Evolutionary conservation across 192 early-diverging fungal species (phyloP), one percentile per base, ranked within the genome.

Genomic region (Physocladia obscura): DNA sequence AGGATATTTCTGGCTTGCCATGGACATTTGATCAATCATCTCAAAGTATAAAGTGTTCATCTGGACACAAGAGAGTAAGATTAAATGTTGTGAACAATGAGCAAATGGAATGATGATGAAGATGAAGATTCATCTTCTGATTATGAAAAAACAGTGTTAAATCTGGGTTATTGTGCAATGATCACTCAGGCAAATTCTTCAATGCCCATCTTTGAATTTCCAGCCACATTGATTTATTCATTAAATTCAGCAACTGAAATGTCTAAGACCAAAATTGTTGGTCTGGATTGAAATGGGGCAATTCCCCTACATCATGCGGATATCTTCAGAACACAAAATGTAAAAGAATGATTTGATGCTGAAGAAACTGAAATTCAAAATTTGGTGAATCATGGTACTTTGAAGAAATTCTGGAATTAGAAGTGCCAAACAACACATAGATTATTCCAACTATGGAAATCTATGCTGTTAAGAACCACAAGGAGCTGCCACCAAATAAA

Each of bases 391-490:
- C 57, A 58, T 2, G 13, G 22, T 19, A 58, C 57, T 2, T 58
- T 36, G 31, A 19, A 19, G 57, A 58, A 34, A 8, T 31, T 0
- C 21, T 15, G 0, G 34, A 6, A 1, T 22, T 35, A 6, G 57
- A 58, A 1, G 21, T 58, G 0, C 57, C 57, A 0, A 3, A 58
- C 15, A 35, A 3, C 30, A 58, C 57, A 11, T 29, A 58, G 3
- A 32, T 58, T 34, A 58, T 58, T 11, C 57, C 57, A 4, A 58
- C 57, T 5, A 58, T 31, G 57, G 57, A 58, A 4, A 35, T 58
- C 31, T 58, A 58, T 35, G 26, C 57, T 8, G 57, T 58, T 5
- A 58, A 58, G 32, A 58, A 58, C 34, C 27, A 58, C 57, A 58
- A 58, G 32, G 31, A 22, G 5, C 32, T 58, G 6, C 57, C 57